These are phyloP conservation scores for Bisporella sp. DNA, from an alignment of 2,329 filamentous ascomycete species.

Conservation along the genomic window DNA sequence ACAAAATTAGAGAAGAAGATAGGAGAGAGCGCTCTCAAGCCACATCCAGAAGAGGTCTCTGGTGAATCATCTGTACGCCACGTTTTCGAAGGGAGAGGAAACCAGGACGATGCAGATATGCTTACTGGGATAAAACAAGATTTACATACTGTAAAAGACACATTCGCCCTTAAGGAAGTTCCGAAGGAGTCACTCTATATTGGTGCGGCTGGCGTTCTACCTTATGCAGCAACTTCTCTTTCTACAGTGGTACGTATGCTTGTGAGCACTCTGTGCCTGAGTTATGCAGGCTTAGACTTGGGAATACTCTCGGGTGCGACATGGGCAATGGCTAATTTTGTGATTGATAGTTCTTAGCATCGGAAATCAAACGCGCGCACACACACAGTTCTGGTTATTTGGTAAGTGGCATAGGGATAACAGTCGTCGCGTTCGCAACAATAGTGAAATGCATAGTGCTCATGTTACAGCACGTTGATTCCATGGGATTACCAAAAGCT, in stretches of 20 bases:
- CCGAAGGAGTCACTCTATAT: constrained; percentile 62
- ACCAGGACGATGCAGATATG: constrained; percentile 39
- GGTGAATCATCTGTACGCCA: constrained; percentile 47
- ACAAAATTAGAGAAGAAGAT: constrained; percentile 48
- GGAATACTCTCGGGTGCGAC: not conserved
- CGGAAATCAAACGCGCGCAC: constrained; percentile 66
- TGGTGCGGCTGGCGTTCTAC: constrained; percentile 71
- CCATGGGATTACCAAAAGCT: too few relatives aligned
- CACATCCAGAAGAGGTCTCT: constrained; percentile 54
- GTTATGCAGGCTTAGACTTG: too few relatives aligned
- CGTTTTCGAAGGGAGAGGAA: constrained; percentile 35
- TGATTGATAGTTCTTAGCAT: constrained; percentile 55
- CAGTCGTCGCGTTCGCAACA: too few relatives aligned
- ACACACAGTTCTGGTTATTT: constrained; percentile 47
- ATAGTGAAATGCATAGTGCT: too few relatives aligned
- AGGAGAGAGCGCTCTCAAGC: constrained; percentile 46
- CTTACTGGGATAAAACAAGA: constrained; percentile 45
- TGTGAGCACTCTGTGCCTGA: not conserved
- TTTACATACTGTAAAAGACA: constrained; percentile 60
- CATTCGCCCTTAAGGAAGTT: constrained; percentile 57
- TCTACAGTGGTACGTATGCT: constrained; percentile 53
- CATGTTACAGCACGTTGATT: too few relatives aligned
- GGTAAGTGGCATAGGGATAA: not conserved
- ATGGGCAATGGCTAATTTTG: not conserved
- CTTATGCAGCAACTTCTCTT: constrained; percentile 78